Percentiles rank a stretch among this genome's conserved stretches.
These are phyloP conservation scores for Sphenostylis stenocarpa DNA, from an alignment of 306 rosid genomes.

Conservation along the genomic window DNA sequence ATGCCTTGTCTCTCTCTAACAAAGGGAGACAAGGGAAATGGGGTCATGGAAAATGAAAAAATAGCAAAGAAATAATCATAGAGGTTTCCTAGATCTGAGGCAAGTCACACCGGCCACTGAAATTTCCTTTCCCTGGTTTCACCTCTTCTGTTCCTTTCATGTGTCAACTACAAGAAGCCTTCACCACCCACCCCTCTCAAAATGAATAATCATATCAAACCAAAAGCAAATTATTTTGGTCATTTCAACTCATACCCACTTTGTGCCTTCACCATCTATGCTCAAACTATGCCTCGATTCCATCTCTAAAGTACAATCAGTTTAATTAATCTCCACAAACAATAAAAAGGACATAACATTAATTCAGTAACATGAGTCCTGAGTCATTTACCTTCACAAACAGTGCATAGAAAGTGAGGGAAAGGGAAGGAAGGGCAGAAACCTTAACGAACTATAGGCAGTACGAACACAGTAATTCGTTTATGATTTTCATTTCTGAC, in stretches of 20 bases:
- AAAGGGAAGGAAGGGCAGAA: slow-evolving; percentile 37
- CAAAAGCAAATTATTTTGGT: slow-evolving; percentile 33
- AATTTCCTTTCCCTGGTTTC: slow-evolving; percentile 13
- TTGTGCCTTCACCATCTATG: slow-evolving; percentile 1
- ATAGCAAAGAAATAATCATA: background rate
- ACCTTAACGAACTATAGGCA: slow-evolving; percentile 34
- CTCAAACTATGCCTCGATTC: background rate
- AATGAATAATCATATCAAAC: slow-evolving; percentile 16
- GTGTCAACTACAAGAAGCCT: slow-evolving; percentile 32
- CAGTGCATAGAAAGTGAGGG: slow-evolving; percentile 17
- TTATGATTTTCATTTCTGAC: background rate
- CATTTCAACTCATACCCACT: slow-evolving; percentile 32
- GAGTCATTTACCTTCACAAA: slow-evolving; percentile 43
- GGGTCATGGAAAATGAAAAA: slow-evolving; percentile 31
- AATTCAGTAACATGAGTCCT: slow-evolving; percentile 20
- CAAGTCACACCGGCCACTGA: slow-evolving; percentile 47
- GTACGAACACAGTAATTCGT: background rate
- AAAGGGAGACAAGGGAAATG: slow-evolving; percentile 34
- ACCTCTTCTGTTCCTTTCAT: slow-evolving; percentile 42
- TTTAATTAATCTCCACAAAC: background rate
- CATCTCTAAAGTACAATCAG: slow-evolving; percentile 1
- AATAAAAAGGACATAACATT: slow-evolving; percentile 7
- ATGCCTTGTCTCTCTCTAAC: slow-evolving; percentile 16
- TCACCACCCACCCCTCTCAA: slow-evolving; percentile 26
- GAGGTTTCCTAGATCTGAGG: slow-evolving; percentile 58